Evolutionary conservation across 352 stramenopile species (phyloP).

Genomic region (Thraustochytrium striatum): DNA sequence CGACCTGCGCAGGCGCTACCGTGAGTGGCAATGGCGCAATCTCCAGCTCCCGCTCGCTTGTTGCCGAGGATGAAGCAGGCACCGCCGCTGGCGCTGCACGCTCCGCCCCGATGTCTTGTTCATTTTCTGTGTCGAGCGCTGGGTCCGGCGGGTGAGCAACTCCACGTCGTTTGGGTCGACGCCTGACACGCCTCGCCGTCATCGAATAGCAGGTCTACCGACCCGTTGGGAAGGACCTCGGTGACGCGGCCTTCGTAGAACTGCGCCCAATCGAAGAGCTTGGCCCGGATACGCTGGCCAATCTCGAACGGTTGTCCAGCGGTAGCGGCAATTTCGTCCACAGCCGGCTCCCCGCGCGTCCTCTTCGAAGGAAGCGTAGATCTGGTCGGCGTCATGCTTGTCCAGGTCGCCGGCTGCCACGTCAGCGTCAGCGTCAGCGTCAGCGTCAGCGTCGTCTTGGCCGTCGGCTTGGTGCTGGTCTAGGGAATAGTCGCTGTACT

Average conservation of each 20-base stretch:
- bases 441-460: not conserved
- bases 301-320: not conserved
- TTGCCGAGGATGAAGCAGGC: too few relatives aligned
- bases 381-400: not conserved
- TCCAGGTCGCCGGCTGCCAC: not conserved
- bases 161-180: slow-evolving; percentile 17
- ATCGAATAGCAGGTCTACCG: slow-evolving; percentile 11
- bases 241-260: not conserved
- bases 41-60: not conserved
- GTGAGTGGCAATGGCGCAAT: too few relatives aligned
- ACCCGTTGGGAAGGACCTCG: not conserved
- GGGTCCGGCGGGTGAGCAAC: not conserved
- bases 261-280: slow-evolving; percentile 30
- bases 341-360: not conserved
- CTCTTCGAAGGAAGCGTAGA: slow-evolving; percentile 31
- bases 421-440: not conserved
- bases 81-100: not conserved
- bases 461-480: not conserved
- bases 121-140: not conserved
- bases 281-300: not conserved
- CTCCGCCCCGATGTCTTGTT: not conserved
- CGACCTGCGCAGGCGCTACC: too few relatives aligned
- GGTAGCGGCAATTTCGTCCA: not conserved
- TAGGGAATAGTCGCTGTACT: not conserved
- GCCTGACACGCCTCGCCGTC: slow-evolving; percentile 11